A percentile compares a stretch with the other conserved stretches of the same genome.
phyloP scores from a whole-genome alignment of 208 protist genomes.

The Trypanosoma lewisi region DNA sequence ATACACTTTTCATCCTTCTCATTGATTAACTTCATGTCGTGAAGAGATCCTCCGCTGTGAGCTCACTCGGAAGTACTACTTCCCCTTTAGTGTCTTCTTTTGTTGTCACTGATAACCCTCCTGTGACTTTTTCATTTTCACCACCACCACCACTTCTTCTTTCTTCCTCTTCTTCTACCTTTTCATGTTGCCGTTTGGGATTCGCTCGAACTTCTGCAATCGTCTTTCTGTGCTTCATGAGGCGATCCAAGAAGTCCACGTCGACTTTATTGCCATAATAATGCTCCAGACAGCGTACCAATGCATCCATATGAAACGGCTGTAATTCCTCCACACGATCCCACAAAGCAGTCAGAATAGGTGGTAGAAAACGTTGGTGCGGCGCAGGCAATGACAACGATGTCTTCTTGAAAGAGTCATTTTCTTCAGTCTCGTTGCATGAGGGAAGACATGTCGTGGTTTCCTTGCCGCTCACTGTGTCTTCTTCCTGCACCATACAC shows the following conservation, averaged over 20 bases:
- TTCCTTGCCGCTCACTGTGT: neutral
- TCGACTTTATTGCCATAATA: slow-evolving; percentile 63
- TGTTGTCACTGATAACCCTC: neutral
- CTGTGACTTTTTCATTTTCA: neutral
- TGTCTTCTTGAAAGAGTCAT: neutral
- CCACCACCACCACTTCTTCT: too few relatives aligned
- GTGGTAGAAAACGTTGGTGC: slow-evolving; percentile 29
- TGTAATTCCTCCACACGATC: slow-evolving; percentile 60
- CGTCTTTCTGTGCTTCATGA: slow-evolving; percentile 36
- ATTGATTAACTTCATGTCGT: neutral
- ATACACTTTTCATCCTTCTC: neutral
- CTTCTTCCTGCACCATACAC: neutral
- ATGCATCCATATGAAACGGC: slow-evolving; percentile 40
- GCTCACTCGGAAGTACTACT: neutral
- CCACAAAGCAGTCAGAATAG: slow-evolving; percentile 70
- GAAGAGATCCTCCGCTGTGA: slow-evolving; percentile 23
- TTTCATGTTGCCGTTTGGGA: neutral
- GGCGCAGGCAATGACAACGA: slow-evolving; percentile 7
- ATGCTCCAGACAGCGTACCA: slow-evolving; percentile 58
- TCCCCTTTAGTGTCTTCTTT: neutral
- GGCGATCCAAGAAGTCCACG: slow-evolving; percentile 65
- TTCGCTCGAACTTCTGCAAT: slow-evolving; percentile 15
- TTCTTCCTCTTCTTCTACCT: too few relatives aligned
- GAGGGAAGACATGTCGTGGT: neutral
- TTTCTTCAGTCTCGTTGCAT: neutral